A percentile compares a stretch with the other conserved stretches of the same genome.
Conservation (phyloP, 2,329 filamentous ascomycete genomes). For the Scytalidium lignicola region DNA sequence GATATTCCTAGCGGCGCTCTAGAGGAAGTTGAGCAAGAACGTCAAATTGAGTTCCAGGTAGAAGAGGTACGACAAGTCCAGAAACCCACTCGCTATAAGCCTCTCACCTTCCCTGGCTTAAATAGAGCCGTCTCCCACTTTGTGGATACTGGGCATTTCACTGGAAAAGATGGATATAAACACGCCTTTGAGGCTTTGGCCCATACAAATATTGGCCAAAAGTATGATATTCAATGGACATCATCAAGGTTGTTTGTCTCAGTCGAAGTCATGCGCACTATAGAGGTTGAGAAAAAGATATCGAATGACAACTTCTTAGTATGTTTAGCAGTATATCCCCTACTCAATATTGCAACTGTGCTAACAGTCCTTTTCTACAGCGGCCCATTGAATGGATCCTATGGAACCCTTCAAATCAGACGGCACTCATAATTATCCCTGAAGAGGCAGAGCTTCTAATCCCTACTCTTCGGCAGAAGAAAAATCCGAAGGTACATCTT, state of each 20-base stretch:
- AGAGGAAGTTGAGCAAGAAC: constrained; percentile 43
- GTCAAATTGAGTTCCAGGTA: constrained; percentile 39
- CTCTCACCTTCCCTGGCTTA: constrained; percentile 38
- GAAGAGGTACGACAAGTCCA: constrained; percentile 39
- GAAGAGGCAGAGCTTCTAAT: constrained; percentile 56
- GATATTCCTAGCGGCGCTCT: constrained; percentile 42
- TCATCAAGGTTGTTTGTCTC: constrained; percentile 31
- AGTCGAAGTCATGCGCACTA: constrained; percentile 41
- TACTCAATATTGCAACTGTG: too few relatives aligned
- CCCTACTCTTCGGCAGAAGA: constrained; percentile 30
- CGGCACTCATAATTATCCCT: constrained; percentile 51
- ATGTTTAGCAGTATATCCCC: constrained; percentile 9
- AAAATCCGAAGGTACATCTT: constrained; percentile 33
- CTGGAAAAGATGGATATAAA: constrained; percentile 31
- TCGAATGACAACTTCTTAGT: constrained; percentile 35
- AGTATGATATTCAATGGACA: constrained; percentile 22
- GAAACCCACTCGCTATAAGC: constrained; percentile 28
- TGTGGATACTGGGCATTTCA: constrained; percentile 35
- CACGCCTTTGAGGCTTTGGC: constrained; percentile 37
- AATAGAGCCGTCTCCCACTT: constrained; percentile 40
- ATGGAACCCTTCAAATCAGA: constrained; percentile 39
- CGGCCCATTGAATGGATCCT: constrained; percentile 56
- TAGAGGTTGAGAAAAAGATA: constrained; percentile 24
- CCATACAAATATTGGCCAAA: constrained; percentile 30
- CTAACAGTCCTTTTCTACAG: constrained; percentile 7